phyloP scores from a whole-genome alignment of 2,329 filamentous ascomycete species.

The Colletotrichum sidae region DNA sequence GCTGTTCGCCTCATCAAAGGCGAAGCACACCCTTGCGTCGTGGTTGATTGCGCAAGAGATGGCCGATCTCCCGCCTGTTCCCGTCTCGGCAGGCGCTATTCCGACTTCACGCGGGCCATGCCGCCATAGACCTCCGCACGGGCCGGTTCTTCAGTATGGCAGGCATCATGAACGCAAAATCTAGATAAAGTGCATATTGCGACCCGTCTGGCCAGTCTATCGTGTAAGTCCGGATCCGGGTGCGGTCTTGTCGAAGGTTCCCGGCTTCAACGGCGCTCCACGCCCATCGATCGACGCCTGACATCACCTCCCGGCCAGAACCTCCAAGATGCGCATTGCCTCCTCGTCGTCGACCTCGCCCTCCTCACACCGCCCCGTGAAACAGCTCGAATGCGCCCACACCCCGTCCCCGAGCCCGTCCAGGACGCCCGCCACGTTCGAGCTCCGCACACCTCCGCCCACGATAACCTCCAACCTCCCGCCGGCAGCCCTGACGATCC shows the following conservation, averaged over 20 bases:
- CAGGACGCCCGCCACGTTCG: conserved; percentile 50
- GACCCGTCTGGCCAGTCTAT: too few species aligned
- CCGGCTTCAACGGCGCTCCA: not conserved
- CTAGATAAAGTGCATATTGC: too few species aligned
- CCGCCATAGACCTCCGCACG: too few species aligned
- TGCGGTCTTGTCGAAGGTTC: too few species aligned
- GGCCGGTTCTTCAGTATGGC: too few species aligned
- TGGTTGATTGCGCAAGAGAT: not conserved
- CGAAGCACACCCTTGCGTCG: not conserved
- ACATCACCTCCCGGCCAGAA: conserved; percentile 12
- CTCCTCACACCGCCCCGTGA: conserved; percentile 38
- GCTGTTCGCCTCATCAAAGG: not conserved
- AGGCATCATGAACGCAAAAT: too few species aligned
- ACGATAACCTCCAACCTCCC: conserved; percentile 60
- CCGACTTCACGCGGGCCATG: conserved; percentile 1
- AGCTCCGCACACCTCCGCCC: conserved; percentile 62
- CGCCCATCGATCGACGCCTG: too few species aligned
- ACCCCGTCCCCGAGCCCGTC: conserved; percentile 44
- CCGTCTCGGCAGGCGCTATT: conserved; percentile 7
- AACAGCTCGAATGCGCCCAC: conserved; percentile 63
- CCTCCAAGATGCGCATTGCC: conserved; percentile 31
- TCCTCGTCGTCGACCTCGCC: conserved; percentile 32
- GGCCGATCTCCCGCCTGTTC: conserved; percentile 24
- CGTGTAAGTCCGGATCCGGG: too few species aligned
- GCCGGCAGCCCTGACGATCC: conserved; percentile 45